Conservation (phyloP, 257 asterid genomes). For the Solanum peruvianum region DNA sequence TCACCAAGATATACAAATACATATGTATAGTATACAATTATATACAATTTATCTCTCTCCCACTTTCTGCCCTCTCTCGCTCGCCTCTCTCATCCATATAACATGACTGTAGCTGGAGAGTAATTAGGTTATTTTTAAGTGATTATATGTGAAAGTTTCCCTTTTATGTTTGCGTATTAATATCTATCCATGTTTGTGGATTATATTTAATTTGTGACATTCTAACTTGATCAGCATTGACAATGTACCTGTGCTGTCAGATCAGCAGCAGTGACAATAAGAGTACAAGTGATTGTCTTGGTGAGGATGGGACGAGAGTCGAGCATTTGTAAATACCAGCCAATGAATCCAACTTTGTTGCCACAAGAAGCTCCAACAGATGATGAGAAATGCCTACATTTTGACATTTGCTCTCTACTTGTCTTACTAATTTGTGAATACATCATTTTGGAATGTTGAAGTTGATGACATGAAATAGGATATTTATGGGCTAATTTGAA, state of each 20-base stretch:
- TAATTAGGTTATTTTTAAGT: too few relatives aligned
- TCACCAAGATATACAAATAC: too few relatives aligned
- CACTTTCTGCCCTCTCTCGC: too few relatives aligned
- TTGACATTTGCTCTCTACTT: neutral
- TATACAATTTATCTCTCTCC: too few relatives aligned
- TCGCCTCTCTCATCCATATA: too few relatives aligned
- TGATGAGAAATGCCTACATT: neutral
- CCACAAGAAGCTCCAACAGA: neutral
- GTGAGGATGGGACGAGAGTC: constrained; percentile 63
- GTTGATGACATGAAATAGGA: neutral
- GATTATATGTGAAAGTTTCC: too few relatives aligned
- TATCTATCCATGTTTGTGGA: neutral
- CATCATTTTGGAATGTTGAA: neutral
- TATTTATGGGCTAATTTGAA: neutral
- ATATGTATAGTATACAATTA: too few relatives aligned
- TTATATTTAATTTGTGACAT: too few relatives aligned
- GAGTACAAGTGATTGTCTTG: constrained; percentile 60
- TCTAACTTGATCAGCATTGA: neutral
- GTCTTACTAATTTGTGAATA: constrained; percentile 11
- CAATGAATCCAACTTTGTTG: constrained; percentile 28
- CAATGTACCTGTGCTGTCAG: constrained; percentile 27
- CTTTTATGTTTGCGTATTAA: too few relatives aligned
- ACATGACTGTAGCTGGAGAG: too few relatives aligned
- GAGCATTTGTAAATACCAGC: constrained; percentile 61
- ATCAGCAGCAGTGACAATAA: constrained; percentile 78